phyloP scores from a whole-genome alignment of 352 stramenopile species.

The Pythium brachiatum region DNA sequence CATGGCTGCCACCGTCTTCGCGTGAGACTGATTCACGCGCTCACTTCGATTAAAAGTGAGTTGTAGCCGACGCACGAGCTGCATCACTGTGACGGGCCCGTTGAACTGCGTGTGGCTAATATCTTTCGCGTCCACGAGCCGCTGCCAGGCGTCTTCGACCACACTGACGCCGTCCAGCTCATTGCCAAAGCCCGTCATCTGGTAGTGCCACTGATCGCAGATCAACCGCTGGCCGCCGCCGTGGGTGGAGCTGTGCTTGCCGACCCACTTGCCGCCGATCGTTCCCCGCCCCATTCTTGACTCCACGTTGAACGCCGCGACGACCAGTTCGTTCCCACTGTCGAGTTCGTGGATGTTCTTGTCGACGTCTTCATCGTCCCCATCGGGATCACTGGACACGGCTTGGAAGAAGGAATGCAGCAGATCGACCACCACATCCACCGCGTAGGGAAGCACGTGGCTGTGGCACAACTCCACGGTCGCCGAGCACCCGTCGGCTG shows the following conservation, averaged over 20 bases:
- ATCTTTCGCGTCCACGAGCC: constrained; percentile 9
- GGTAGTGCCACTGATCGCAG: constrained; percentile 2
- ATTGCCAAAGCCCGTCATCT: constrained; percentile 3
- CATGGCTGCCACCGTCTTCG: no score
- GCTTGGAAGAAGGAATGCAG: neutral
- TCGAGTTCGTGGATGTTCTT: neutral
- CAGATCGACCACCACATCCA: neutral
- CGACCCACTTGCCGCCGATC: constrained; percentile 8
- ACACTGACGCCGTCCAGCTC: constrained; percentile 7
- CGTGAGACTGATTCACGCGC: no score
- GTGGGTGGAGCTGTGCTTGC: constrained; percentile 1
- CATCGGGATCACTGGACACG: neutral
- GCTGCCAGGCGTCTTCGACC: constrained; percentile 12
- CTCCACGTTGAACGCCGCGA: neutral
- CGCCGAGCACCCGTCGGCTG: neutral
- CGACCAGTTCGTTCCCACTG: constrained; percentile 1
- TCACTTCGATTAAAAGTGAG: neutral
- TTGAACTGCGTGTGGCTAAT: constrained; percentile 2
- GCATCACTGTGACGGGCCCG: constrained; percentile 8
- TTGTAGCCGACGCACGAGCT: constrained; percentile 13
- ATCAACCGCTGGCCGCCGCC: neutral
- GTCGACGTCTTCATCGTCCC: constrained; percentile 4
- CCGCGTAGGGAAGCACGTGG: neutral
- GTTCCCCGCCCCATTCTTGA: neutral
- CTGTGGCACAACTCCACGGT: constrained; percentile 2